Evolutionary conservation across 108 stramenopile species (phyloP).

Genomic region (Fistulifera pelliculosa): DNA sequence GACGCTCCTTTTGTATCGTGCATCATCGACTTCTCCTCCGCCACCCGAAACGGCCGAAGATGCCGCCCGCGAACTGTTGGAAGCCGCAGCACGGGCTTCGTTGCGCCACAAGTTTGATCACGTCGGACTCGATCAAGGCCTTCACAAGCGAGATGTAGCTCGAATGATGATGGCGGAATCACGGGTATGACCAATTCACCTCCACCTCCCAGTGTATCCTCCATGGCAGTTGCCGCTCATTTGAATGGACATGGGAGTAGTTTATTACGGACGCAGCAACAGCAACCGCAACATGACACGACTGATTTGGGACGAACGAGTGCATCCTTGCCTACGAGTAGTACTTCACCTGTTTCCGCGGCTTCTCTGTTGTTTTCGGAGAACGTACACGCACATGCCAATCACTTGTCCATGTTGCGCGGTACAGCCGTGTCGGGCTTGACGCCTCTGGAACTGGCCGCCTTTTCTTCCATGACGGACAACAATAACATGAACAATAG

Average conservation of each 20-base stretch:
- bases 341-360: no score
- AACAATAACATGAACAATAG: no score
- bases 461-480: conserved; percentile 6
- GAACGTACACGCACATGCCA: conserved; percentile 6
- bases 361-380: no score
- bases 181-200: conserved; percentile 30
- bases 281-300: no score
- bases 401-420: conserved; percentile 33
- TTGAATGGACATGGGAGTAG: conserved; percentile 1
- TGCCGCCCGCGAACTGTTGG: conserved; percentile 20
- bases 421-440: conserved; percentile 28
- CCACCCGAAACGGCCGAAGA: conserved; percentile 1
- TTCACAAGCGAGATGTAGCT: conserved; percentile 5
- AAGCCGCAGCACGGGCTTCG: conserved; percentile 32
- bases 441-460: conserved; percentile 25
- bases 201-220: conserved; percentile 27
- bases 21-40: no score
- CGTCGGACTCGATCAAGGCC: conserved; percentile 28
- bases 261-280: no score
- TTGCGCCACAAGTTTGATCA: conserved; percentile 40
- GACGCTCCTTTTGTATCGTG: no score
- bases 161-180: conserved; percentile 15
- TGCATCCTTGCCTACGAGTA: no score
- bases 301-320: no score
- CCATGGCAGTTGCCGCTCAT: conserved; percentile 12